Base-by-base conservation (phyloP, 108 stramenopile species). In the Nannochloropsis oceanica region DNA sequence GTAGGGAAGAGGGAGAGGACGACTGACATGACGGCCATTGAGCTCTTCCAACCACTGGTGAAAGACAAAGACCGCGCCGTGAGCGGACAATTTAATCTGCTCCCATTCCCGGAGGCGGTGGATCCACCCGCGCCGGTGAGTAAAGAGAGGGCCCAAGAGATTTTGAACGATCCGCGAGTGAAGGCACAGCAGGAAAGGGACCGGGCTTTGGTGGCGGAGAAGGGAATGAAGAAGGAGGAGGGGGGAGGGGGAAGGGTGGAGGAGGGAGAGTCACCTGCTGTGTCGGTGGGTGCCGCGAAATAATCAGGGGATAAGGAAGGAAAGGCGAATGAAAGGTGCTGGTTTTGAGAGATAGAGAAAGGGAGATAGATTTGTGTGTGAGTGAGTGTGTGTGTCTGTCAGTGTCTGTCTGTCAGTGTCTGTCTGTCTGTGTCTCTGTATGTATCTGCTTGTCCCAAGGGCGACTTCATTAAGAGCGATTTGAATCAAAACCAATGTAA, bases 91-190 rank as follows among this genome's bases (percentile, higher is more conserved):
- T 2, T 20, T 22, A 50, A 79, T 22, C 83, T 87, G 43, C 83
- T 82, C 1, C 86, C 86, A 22, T 87, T 87, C 86, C 81, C 86
- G 25, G 82, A 46, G n/a, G 86, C 82, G 8, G 82, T 79, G 26
- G 86, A 87, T 82, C 86, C 86, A 9, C 86, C 86, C 24, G 82
- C 79, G 82, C 82, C 82, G 43, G 82, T 83, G 1, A 44, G 25
- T 7, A 79, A 79, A 83, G 86, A 83, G 13, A 14, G 86, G 14
- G 82, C 79, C 82, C 43, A 79, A 27, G 86, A 83, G 26, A 87
- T 87, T n/a, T 59, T 87, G 59, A 87, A 83, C 83, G 86, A 87
- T 79, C 86, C 86, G 26, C 82, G 86, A 79, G 86, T 87, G 10
- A 79, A 83, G 79, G 86, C 86, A 10, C 82, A 80, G 80, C 44